Evolutionary conservation across 805 yeast species (phyloP).

Genomic region (Cyberlindnera japonica): DNA sequence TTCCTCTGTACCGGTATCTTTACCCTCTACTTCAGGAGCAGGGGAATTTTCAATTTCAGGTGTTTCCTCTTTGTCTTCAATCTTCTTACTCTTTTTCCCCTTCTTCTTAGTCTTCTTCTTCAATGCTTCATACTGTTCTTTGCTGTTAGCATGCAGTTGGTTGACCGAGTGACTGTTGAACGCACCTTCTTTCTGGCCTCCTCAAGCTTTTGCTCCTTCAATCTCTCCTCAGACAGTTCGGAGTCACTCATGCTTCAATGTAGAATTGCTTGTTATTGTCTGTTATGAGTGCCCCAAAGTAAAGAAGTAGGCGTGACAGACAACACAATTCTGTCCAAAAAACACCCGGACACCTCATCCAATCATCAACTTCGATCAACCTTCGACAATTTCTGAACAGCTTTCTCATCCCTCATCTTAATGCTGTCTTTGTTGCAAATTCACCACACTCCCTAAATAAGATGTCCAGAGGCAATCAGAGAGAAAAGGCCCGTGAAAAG

Average conservation of each 20-base stretch:
- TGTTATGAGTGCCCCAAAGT: background rate
- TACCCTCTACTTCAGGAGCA: background rate
- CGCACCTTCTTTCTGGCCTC: constrained; percentile 66
- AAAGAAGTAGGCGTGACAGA: background rate
- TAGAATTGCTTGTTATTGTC: background rate
- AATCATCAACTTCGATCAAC: background rate
- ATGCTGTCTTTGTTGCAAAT: too few species aligned
- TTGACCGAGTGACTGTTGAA: constrained; percentile 1
- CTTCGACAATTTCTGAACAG: background rate
- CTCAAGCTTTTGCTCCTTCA: constrained; percentile 60
- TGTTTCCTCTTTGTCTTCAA: constrained; percentile 14
- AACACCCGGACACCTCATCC: constrained; percentile 9
- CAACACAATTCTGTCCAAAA: background rate
- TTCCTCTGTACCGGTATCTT: too few species aligned
- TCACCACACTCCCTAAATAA: background rate
- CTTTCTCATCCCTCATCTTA: background rate
- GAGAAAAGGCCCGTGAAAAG: constrained; percentile 90
- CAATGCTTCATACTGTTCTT: constrained; percentile 53
- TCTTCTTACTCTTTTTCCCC: constrained; percentile 32
- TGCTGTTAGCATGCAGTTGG: background rate
- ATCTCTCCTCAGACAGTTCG: constrained; percentile 33
- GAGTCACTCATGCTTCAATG: constrained; percentile 11
- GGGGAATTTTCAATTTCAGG: constrained; percentile 14
- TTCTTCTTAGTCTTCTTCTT: constrained; percentile 55
- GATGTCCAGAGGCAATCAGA: constrained; percentile 98